Conservation (phyloP, 176 grass and related monocot species). For the Zoysia japonica region DNA sequence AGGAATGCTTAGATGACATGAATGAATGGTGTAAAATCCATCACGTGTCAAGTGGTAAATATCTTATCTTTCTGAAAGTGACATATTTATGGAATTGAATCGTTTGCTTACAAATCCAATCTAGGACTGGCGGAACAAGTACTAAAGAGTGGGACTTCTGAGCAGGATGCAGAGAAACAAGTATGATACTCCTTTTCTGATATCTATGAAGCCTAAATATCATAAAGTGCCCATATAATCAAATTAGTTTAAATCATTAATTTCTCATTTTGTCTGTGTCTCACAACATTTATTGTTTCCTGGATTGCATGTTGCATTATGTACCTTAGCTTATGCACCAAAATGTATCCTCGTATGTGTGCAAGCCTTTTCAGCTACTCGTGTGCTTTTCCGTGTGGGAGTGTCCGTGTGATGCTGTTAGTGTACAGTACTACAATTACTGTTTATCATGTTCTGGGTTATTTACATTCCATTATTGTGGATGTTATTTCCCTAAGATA, state of each 20-base stretch:
- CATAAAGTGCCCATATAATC: background rate
- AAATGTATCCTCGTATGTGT: constrained; percentile 3
- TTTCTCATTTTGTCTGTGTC: background rate
- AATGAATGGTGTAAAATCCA: constrained; percentile 83
- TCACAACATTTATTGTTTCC: background rate
- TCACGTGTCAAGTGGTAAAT: constrained; percentile 75
- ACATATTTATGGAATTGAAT: constrained; percentile 7
- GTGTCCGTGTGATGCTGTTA: background rate
- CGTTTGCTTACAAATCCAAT: constrained; percentile 27
- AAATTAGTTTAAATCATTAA: constrained; percentile 13
- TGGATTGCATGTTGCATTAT: constrained; percentile 8
- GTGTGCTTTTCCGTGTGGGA: background rate
- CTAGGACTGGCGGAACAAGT: constrained; percentile 70
- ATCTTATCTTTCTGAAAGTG: constrained; percentile 16
- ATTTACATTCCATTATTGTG: background rate
- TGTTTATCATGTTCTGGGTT: background rate
- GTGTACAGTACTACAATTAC: background rate
- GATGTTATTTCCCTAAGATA: constrained; percentile 18
- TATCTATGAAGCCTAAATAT: background rate
- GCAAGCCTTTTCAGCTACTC: background rate
- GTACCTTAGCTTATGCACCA: background rate
- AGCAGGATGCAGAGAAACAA: constrained; percentile 65
- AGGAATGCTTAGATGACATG: constrained; percentile 83
- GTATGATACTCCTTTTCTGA: constrained; percentile 37
- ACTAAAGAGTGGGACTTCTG: constrained; percentile 56